Percentiles rank a stretch among this genome's conserved stretches.
phyloP scores from a whole-genome alignment of 2,329 filamentous ascomycete species.

The Diplodia intermedia region DNA sequence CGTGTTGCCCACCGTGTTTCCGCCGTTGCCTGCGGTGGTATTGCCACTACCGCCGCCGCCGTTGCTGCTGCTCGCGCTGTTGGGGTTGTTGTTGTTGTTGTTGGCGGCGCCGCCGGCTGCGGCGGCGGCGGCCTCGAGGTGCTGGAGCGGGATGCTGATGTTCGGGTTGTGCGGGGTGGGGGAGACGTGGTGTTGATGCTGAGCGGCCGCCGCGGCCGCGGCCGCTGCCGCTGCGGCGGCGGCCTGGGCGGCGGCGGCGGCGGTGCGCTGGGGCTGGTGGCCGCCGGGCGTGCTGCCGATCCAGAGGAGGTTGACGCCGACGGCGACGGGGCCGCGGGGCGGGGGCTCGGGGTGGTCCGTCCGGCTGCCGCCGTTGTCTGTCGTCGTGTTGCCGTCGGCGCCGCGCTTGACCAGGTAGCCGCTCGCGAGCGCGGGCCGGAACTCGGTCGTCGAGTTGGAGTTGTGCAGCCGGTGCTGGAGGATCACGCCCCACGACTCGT shows the following conservation, averaged over 20 bases:
- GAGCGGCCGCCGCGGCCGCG: neutral
- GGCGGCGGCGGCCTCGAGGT: conserved; percentile 38
- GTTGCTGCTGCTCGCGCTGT: neutral
- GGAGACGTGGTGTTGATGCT: neutral
- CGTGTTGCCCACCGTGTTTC: neutral
- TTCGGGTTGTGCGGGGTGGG: conserved; percentile 20
- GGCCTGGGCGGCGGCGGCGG: conserved; percentile 4
- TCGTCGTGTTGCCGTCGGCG: conserved; percentile 32
- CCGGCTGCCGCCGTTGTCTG: conserved; percentile 7
- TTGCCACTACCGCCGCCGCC: neutral
- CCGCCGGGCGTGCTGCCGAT: conserved; percentile 42
- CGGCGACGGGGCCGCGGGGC: conserved; percentile 42
- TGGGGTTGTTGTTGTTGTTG: neutral
- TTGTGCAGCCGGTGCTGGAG: conserved; percentile 64
- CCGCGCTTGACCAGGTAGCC: conserved; percentile 55
- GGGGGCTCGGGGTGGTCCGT: conserved; percentile 37
- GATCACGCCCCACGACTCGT: conserved; percentile 78
- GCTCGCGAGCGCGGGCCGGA: conserved; percentile 49
- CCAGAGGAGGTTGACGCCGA: conserved; percentile 56
- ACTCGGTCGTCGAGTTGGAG: conserved; percentile 45
- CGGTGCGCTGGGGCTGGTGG: conserved; percentile 32
- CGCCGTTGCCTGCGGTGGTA: conserved; percentile 35
- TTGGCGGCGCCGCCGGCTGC: conserved; percentile 1
- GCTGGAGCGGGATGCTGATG: conserved; percentile 30
- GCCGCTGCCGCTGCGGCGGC: neutral